phyloP scores from a whole-genome alignment of 495 filamentous ascomycete species.

The Aspergillus taichungensis region DNA sequence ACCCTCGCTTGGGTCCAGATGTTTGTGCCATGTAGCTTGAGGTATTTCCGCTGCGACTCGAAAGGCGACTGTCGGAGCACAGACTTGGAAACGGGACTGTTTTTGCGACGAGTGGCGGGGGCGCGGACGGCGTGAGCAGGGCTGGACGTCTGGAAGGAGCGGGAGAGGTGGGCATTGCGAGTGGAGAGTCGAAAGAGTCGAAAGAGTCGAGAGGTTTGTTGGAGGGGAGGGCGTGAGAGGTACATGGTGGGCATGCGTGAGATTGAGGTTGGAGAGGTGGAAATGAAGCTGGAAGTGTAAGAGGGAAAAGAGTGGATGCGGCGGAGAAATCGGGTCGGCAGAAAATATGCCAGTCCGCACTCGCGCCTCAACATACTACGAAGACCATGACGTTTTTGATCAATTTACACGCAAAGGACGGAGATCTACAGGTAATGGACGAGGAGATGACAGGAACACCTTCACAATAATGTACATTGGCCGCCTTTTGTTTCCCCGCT shows the following conservation, averaged over 20 bases:
- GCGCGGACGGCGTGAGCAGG: constrained; percentile 2
- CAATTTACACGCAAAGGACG: too few relatives aligned
- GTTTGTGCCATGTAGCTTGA: neutral
- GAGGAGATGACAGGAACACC: constrained; percentile 19
- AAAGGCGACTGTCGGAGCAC: neutral
- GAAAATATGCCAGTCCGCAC: too few relatives aligned
- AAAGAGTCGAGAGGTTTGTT: neutral
- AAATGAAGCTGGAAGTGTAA: neutral
- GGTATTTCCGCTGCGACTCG: too few relatives aligned
- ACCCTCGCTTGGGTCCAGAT: neutral
- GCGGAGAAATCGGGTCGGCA: neutral
- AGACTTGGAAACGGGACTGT: neutral
- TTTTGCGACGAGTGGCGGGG: constrained; percentile 1
- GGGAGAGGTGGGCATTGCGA: neutral
- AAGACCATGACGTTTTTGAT: too few relatives aligned
- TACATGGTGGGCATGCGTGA: constrained; percentile 1
- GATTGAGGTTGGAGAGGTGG: constrained; percentile 8
- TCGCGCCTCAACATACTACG: too few relatives aligned
- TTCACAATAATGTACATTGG: constrained; percentile 35
- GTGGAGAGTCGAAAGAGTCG: constrained; percentile 2
- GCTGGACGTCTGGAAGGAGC: constrained; percentile 13
- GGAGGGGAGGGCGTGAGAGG: neutral
- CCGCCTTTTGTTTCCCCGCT: constrained; percentile 14
- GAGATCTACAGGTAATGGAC: neutral
- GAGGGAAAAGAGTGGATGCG: neutral